These are phyloP conservation scores for apple (Malus domestica) DNA, from an alignment of 306 rosid species.

Conservation along the genomic window DNA sequence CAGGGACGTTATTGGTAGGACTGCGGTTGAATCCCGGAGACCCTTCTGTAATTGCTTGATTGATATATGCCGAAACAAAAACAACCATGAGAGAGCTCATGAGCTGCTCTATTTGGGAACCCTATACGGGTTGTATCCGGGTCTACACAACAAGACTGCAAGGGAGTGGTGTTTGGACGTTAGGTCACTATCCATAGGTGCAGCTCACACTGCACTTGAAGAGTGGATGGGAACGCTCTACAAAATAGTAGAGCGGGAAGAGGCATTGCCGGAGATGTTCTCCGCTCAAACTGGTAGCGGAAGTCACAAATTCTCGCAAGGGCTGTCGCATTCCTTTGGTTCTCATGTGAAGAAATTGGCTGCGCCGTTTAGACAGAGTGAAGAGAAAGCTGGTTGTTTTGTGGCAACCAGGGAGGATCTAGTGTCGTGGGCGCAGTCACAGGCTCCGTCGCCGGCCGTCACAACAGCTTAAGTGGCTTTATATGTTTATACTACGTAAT, in stretches of 20 bases:
- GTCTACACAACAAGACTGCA: conserved; percentile 61
- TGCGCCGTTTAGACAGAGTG: conserved; percentile 69
- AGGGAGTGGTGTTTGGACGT: conserved; percentile 84
- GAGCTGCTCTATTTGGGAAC: conserved; percentile 90
- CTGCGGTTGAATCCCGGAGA: conserved; percentile 62
- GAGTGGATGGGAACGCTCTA: conserved; percentile 86
- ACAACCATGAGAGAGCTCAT: conserved; percentile 64
- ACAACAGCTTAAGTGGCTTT: neutral
- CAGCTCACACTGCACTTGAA: conserved; percentile 82
- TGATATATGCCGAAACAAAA: conserved; percentile 70
- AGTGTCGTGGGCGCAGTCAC: conserved; percentile 68
- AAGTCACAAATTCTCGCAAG: conserved; percentile 74
- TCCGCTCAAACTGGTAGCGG: conserved; percentile 83
- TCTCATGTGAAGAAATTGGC: conserved; percentile 66
- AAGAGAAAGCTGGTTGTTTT: conserved; percentile 63
- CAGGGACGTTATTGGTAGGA: conserved; percentile 39
- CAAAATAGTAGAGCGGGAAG: conserved; percentile 57
- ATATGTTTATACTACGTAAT: neutral
- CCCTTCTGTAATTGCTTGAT: conserved; percentile 95
- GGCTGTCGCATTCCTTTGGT: conserved; percentile 64
- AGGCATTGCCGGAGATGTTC: conserved; percentile 48
- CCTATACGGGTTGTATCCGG: conserved; percentile 75
- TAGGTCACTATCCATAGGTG: conserved; percentile 75
- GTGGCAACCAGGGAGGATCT: conserved; percentile 72
- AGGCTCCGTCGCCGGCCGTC: conserved; percentile 17